Evolutionary conservation across 768 basidiomycete species (phyloP).

Genomic region (Psilocybe subaeruginosa): DNA sequence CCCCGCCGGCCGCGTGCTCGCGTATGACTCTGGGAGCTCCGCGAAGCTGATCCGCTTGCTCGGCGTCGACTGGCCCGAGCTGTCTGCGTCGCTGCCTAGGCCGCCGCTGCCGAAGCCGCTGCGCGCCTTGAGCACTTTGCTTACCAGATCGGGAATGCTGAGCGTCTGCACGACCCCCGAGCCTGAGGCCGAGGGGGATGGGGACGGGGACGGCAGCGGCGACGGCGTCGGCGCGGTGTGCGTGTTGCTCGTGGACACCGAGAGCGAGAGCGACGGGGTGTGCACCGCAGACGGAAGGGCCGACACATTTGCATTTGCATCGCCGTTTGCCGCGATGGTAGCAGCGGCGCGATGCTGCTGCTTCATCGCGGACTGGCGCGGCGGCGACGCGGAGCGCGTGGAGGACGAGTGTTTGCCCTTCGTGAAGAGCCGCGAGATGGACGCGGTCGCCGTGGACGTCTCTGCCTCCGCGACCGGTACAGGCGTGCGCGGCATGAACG

Average conservation of each 20-base stretch:
- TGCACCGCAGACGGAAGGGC: conserved; percentile 9
- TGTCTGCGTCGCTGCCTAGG: conserved; percentile 34
- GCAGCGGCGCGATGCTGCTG: conserved; percentile 20
- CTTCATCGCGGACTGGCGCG: conserved; percentile 49
- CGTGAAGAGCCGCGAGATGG: conserved; percentile 76
- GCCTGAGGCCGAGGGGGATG: conserved; percentile 5
- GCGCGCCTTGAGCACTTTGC: conserved; percentile 25
- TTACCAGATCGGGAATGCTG: conserved; percentile 30
- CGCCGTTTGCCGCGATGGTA: too few relatives aligned
- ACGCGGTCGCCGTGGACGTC: conserved; percentile 79
- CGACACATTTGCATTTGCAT: conserved; percentile 1
- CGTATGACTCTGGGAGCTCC: conserved; percentile 70
- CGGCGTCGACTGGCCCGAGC: conserved; percentile 58
- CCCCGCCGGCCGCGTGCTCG: conserved; percentile 34
- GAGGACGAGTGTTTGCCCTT: conserved; percentile 60
- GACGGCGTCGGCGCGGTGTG: neutral
- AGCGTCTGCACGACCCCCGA: conserved; percentile 15
- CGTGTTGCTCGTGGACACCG: conserved; percentile 21
- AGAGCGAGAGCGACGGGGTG: conserved; percentile 10
- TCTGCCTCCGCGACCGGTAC: conserved; percentile 52
- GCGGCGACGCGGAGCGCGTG: conserved; percentile 64
- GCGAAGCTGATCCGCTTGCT: conserved; percentile 79
- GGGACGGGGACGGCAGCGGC: conserved; percentile 16
- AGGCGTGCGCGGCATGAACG: conserved; percentile 53
- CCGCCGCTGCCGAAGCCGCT: neutral